Percentiles rank a stretch among this genome's conserved stretches.
Conservation (phyloP, 495 filamentous ascomycete species). For the Penicillium steckii region DNA sequence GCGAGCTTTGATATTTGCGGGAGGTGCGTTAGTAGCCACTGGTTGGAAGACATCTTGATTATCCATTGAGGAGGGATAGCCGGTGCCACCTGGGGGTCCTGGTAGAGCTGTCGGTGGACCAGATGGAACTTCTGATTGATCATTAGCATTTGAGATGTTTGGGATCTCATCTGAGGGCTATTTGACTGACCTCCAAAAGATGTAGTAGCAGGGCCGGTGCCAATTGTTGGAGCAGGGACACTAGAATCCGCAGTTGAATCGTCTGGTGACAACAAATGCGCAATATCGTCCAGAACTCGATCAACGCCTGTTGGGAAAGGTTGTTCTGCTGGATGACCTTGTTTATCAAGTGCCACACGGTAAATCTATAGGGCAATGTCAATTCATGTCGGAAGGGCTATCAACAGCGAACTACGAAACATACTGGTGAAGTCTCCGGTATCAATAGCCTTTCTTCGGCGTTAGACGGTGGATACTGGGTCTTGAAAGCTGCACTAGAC, state of each 20-base stretch:
- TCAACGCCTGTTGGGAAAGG: constrained; percentile 34
- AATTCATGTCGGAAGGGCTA: background rate
- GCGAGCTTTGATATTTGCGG: constrained; percentile 49
- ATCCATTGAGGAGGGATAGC: constrained; percentile 21
- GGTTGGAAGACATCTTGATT: constrained; percentile 54
- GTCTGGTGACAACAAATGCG: constrained; percentile 19
- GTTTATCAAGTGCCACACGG: constrained; percentile 37
- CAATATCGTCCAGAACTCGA: constrained; percentile 24
- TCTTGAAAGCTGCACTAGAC: constrained; percentile 25
- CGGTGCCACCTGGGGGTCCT: background rate
- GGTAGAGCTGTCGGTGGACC: background rate
- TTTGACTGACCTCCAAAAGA: background rate
- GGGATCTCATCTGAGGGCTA: no score
- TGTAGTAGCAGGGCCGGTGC: background rate
- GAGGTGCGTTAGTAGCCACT: constrained; percentile 58
- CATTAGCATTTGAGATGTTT: background rate
- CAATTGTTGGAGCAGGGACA: background rate
- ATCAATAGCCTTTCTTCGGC: constrained; percentile 22
- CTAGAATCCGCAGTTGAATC: constrained; percentile 7
- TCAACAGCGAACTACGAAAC: constrained; percentile 1
- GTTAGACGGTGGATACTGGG: constrained; percentile 37
- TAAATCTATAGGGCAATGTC: constrained; percentile 27
- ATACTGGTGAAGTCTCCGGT: constrained; percentile 33
- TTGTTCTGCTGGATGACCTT: constrained; percentile 38
- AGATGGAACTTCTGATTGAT: background rate